A percentile compares a stretch with the other conserved stretches of the same genome.
Evolutionary conservation across 2,329 filamentous ascomycete species (phyloP).

Genomic region (Aspergillus sojae): DNA sequence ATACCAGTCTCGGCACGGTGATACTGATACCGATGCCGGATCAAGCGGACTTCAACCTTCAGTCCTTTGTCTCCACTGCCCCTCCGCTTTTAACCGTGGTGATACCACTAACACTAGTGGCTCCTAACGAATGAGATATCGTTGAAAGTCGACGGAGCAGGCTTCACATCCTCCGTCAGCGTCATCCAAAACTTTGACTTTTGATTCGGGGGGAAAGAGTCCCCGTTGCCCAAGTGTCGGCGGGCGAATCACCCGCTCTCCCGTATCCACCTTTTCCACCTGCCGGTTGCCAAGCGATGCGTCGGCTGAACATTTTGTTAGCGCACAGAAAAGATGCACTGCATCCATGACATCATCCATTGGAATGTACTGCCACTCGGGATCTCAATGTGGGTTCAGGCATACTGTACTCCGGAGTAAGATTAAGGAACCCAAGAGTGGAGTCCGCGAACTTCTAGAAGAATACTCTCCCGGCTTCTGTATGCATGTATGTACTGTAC

Average conservation of each 20-base stretch:
- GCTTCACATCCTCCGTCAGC: slow-evolving; percentile 1
- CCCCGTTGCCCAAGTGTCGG: neutral
- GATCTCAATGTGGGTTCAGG: slow-evolving; percentile 9
- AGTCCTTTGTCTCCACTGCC: slow-evolving; percentile 9
- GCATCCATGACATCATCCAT: slow-evolving; percentile 16
- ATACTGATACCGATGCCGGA: neutral
- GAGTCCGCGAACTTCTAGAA: slow-evolving; percentile 18
- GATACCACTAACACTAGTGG: neutral
- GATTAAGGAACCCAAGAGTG: slow-evolving; percentile 16
- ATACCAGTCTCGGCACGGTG: neutral
- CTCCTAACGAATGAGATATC: neutral
- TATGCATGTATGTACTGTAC: neutral
- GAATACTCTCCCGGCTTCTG: neutral
- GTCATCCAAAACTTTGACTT: neutral
- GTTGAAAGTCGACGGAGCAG: neutral
- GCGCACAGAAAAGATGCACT: neutral
- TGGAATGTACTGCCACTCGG: slow-evolving; percentile 6
- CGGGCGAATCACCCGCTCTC: slow-evolving; percentile 8
- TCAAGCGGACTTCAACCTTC: neutral
- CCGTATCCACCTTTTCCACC: slow-evolving; percentile 5
- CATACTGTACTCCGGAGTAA: slow-evolving; percentile 6
- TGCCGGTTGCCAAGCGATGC: neutral
- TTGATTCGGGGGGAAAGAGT: neutral
- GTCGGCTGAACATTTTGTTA: neutral
- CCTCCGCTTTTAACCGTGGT: slow-evolving; percentile 1